Evolutionary conservation across 352 stramenopile species (phyloP).

Genomic region (Pythium volutum): DNA sequence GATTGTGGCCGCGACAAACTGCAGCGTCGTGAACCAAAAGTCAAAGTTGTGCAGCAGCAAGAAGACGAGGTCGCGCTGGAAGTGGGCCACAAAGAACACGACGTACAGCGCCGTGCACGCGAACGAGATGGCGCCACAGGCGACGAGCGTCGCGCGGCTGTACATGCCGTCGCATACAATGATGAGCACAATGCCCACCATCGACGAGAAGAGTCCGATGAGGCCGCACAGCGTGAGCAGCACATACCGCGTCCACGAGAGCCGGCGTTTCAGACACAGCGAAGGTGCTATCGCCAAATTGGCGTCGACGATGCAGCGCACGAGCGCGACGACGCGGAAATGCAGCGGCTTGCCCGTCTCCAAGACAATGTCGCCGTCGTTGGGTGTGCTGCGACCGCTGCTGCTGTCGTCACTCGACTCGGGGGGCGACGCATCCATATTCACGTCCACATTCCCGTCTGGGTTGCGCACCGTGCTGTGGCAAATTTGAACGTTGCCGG

Average conservation of each 20-base stretch:
- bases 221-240: constrained; percentile 9
- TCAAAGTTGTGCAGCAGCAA: constrained; percentile 20
- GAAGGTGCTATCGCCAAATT: neutral
- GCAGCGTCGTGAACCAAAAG: constrained; percentile 20
- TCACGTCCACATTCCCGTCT: neutral
- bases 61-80: constrained; percentile 10
- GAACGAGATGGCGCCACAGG: constrained; percentile 2
- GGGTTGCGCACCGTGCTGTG: neutral
- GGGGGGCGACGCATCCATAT: no score
- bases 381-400: no score
- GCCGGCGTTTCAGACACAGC: neutral
- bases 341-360: neutral
- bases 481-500: neutral
- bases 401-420: constrained; percentile 2
- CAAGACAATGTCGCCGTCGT: no score
- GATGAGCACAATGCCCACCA: constrained; percentile 3
- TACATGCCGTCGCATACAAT: constrained; percentile 3
- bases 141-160: neutral
- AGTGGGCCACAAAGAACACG: constrained; percentile 10
- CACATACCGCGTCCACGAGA: neutral
- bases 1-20: constrained; percentile 19
- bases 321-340: constrained; percentile 17
- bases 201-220: constrained; percentile 2
- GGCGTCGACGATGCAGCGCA: constrained; percentile 13
- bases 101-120: constrained; percentile 3